These are phyloP conservation scores for Aureobasidium leucospermi DNA, from an alignment of 2,329 filamentous ascomycete species.

Conservation along the genomic window DNA sequence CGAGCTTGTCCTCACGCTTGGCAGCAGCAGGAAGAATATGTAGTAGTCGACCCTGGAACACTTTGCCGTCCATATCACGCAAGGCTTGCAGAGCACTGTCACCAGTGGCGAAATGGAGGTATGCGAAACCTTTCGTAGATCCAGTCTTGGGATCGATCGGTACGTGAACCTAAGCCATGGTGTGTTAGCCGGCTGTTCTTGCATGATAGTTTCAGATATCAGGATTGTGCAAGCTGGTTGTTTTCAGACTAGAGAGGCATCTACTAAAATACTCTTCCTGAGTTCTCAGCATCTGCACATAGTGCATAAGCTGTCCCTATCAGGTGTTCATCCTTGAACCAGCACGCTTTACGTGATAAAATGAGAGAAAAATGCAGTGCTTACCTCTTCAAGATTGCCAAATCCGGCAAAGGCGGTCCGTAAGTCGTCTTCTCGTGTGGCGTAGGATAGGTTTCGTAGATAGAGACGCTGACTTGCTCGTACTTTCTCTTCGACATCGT, in stretches of 20 bases:
- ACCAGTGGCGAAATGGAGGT: slow-evolving; percentile 69
- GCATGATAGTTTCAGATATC: not conserved
- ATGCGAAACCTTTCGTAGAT: slow-evolving; percentile 81
- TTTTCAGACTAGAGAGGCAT: slow-evolving; percentile 86
- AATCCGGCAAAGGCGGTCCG: slow-evolving; percentile 63
- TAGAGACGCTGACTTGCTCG: slow-evolving; percentile 72
- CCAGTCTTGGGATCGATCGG: slow-evolving; percentile 64
- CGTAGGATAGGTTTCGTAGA: slow-evolving; percentile 80
- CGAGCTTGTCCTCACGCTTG: slow-evolving; percentile 73
- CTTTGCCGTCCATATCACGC: slow-evolving; percentile 68
- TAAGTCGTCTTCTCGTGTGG: slow-evolving; percentile 69
- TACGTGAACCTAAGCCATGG: slow-evolving; percentile 67
- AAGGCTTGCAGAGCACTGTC: slow-evolving; percentile 72
- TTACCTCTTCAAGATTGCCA: slow-evolving; percentile 81
- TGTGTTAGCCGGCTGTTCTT: slow-evolving; percentile 11
- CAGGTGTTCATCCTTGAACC: slow-evolving; percentile 81
- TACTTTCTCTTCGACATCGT: slow-evolving; percentile 44
- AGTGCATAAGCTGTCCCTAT: slow-evolving; percentile 99
- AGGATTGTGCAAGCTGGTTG: not conserved
- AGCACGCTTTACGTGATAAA: slow-evolving; percentile 13
- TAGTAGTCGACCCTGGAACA: slow-evolving; percentile 85
- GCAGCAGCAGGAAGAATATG: slow-evolving; percentile 80
- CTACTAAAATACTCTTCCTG: slow-evolving; percentile 99
- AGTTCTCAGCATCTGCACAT: slow-evolving; percentile 75
- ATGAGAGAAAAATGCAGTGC: slow-evolving; percentile 30